Percentiles rank a stretch among this genome's conserved stretches.
phyloP scores from a whole-genome alignment of 805 yeast genomes.

The Candida nonsorbophila region DNA sequence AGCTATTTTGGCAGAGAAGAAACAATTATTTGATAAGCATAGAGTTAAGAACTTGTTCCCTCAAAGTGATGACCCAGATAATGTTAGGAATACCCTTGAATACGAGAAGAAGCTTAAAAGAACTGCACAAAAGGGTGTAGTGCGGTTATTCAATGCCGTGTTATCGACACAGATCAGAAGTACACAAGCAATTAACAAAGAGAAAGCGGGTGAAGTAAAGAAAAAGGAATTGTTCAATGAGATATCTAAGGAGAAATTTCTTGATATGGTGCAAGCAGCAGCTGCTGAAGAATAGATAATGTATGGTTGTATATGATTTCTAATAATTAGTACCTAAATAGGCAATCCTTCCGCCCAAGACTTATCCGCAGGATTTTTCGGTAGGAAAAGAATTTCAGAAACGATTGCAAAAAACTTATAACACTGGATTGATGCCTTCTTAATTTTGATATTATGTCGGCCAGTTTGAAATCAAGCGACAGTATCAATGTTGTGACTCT shows the following conservation, averaged over 20 bases:
- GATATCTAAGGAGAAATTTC: slow-evolving; percentile 81
- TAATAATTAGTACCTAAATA: too few relatives aligned
- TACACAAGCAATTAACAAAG: slow-evolving; percentile 43
- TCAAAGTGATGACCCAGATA: slow-evolving; percentile 47
- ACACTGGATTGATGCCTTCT: too few relatives aligned
- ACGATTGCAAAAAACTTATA: too few relatives aligned
- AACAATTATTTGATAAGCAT: slow-evolving; percentile 56
- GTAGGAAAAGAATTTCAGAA: too few relatives aligned
- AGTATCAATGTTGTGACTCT: too few relatives aligned
- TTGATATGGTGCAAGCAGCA: slow-evolving; percentile 81
- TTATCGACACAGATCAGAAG: slow-evolving; percentile 70
- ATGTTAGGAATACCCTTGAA: slow-evolving; percentile 55
- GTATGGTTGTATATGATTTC: too few relatives aligned
- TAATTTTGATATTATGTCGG: too few relatives aligned
- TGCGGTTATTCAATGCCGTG: slow-evolving; percentile 77
- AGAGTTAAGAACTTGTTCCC: slow-evolving; percentile 70
- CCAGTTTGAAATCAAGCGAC: too few relatives aligned
- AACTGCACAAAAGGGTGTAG: slow-evolving; percentile 85
- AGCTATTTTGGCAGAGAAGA: slow-evolving; percentile 66
- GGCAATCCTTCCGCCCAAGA: too few relatives aligned
- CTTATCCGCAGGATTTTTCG: too few relatives aligned
- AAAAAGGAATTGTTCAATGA: slow-evolving; percentile 66
- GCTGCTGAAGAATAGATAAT: slow-evolving; percentile 31
- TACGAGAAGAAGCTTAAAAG: slow-evolving; percentile 67
- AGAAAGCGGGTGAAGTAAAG: slow-evolving; percentile 39